Percentiles rank a stretch among this genome's conserved stretches.
Evolutionary conservation across 192 early-diverging fungal genomes (phyloP).

Genomic region (Mortierella claussenii): DNA sequence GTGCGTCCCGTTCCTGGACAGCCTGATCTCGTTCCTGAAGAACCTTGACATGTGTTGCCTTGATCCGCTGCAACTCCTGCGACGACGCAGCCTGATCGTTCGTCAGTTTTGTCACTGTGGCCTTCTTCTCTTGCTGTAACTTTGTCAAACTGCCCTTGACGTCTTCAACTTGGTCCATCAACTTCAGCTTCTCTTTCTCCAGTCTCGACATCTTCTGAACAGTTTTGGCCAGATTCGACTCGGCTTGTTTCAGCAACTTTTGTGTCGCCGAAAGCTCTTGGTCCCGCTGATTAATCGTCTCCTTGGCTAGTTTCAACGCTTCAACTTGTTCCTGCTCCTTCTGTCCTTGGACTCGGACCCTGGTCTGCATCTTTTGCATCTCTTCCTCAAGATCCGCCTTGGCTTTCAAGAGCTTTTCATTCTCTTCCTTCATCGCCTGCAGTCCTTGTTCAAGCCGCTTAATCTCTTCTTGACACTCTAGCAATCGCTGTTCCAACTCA

Average conservation of each 20-base stretch:
- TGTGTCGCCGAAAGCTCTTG: conserved; percentile 19
- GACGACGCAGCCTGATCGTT: conserved; percentile 10
- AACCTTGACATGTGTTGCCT: conserved; percentile 25
- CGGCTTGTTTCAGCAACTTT: not conserved
- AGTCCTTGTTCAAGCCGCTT: not conserved
- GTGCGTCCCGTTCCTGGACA: conserved; percentile 12
- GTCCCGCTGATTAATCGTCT: conserved; percentile 37
- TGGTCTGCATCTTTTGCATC: conserved; percentile 5
- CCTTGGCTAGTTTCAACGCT: conserved; percentile 25
- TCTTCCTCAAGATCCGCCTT: conserved; percentile 31
- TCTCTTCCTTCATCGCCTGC: conserved; percentile 20
- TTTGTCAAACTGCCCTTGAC: conserved; percentile 4
- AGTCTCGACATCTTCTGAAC: conserved; percentile 14
- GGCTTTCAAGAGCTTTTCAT: not conserved
- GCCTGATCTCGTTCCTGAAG: conserved; percentile 25
- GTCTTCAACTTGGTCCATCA: not conserved
- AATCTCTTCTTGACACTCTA: not conserved
- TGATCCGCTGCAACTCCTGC: conserved; percentile 12
- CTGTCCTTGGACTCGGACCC: not conserved
- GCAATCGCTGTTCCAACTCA: conserved; percentile 17
- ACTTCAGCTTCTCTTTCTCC: conserved; percentile 9
- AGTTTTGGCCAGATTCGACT: conserved; percentile 4
- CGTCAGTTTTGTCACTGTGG: not conserved
- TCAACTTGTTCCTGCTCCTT: conserved; percentile 29
- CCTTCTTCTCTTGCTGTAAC: conserved; percentile 30